Evolutionary conservation across 169 alveolate genomes (phyloP).

Genomic region (Cryptosporidium canis): DNA sequence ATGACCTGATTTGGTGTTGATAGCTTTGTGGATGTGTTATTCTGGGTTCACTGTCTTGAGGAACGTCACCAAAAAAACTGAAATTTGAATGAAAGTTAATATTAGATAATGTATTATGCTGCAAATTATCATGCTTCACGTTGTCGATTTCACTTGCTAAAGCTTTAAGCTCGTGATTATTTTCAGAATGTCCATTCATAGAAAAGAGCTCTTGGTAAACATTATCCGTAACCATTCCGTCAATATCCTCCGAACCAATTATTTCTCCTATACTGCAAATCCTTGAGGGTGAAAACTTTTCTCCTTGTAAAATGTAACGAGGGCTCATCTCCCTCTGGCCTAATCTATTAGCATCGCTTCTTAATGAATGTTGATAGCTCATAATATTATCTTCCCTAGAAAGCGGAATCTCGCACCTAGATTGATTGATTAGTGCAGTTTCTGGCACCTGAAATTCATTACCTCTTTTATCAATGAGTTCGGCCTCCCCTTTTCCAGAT

Average conservation of each 20-base stretch:
- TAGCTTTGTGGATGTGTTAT: conserved; percentile 8
- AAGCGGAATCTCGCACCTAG: neutral
- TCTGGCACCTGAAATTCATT: neutral
- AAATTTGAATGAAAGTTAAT: neutral
- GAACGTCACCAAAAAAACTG: neutral
- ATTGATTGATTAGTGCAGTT: neutral
- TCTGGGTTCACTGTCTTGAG: conserved; percentile 4
- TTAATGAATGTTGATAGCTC: neutral
- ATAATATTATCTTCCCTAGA: neutral
- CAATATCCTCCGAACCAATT: neutral
- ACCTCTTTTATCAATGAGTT: neutral
- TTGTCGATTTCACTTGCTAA: neutral
- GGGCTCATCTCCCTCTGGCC: conserved; percentile 17
- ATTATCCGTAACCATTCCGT: neutral
- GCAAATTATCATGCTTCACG: neutral
- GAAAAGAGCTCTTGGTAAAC: neutral
- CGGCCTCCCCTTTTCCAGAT: neutral
- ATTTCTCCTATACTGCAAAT: conserved; percentile 6
- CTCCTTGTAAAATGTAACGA: conserved; percentile 13
- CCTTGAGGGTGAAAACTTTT: neutral
- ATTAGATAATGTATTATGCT: neutral
- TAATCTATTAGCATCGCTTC: neutral
- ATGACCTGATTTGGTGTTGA: conserved; percentile 39
- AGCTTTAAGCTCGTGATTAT: neutral
- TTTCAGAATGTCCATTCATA: neutral